Evolutionary conservation across 352 stramenopile species (phyloP).

Genomic region (Globisporangium viniferum): DNA sequence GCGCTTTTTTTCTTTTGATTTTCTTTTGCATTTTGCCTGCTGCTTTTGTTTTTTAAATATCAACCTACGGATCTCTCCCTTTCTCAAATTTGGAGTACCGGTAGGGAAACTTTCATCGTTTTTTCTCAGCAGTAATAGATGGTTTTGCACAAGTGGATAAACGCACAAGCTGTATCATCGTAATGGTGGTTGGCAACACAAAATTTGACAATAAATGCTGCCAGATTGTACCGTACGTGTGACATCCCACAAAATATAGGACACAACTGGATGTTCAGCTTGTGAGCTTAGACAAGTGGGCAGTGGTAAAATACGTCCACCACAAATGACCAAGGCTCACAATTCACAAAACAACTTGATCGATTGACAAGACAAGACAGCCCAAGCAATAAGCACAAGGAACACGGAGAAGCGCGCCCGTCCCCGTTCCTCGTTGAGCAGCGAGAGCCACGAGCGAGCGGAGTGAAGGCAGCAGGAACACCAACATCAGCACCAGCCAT

Average conservation of each 20-base stretch:
- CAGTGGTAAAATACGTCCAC: neutral
- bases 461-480: too few species aligned
- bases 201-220: too few species aligned
- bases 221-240: too few species aligned
- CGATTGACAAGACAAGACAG: neutral
- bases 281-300: neutral
- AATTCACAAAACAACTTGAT: neutral
- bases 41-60: neutral
- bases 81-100: neutral
- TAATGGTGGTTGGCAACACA: too few species aligned
- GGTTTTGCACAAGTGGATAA: too few species aligned
- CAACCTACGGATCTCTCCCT: neutral
- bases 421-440: neutral
- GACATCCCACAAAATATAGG: too few species aligned
- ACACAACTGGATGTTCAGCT: too few species aligned
- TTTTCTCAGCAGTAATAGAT: neutral
- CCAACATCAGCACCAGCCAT: neutral
- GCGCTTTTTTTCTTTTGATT: neutral
- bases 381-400: neutral
- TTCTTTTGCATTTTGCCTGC: neutral
- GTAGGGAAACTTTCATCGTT: neutral
- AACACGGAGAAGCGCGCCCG: neutral
- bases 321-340: neutral
- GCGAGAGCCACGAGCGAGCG: neutral
- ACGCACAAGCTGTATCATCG: too few species aligned